phyloP scores from a whole-genome alignment of 495 filamentous ascomycete genomes.

The Staphylotrichum tortipilum region DNA sequence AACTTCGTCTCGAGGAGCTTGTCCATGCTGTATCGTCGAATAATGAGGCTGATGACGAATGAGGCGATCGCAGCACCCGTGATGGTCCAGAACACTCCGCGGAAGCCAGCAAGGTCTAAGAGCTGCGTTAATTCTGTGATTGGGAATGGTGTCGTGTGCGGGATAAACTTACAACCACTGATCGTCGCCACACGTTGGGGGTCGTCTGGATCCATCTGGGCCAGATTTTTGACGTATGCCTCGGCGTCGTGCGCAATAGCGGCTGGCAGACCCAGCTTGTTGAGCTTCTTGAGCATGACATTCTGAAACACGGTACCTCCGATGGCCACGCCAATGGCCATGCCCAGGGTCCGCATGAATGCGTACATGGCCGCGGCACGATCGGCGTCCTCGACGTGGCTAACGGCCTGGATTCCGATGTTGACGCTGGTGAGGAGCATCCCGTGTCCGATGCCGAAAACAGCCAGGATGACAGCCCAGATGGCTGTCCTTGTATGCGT shows the following conservation, averaged over 20 bases:
- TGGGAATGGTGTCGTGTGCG: too few relatives aligned
- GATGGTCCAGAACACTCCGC: constrained; percentile 22
- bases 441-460: constrained; percentile 48
- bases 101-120: constrained; percentile 19
- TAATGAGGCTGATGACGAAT: constrained; percentile 15
- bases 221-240: constrained; percentile 34
- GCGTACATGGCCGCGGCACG: constrained; percentile 51
- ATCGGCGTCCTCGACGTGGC: constrained; percentile 40
- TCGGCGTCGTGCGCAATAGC: constrained; percentile 37
- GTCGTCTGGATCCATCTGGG: constrained; percentile 15
- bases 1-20: constrained; percentile 22
- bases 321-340: constrained; percentile 55
- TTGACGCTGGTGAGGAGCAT: constrained; percentile 44
- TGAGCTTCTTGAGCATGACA: constrained; percentile 39
- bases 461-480: constrained; percentile 46
- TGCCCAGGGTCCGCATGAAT: constrained; percentile 52
- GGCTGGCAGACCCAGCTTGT: constrained; percentile 28
- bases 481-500: constrained; percentile 34
- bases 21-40: constrained; percentile 22
- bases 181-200: constrained; percentile 17
- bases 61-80: constrained; percentile 11
- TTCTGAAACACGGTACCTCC: constrained; percentile 57
- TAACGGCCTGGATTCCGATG: constrained; percentile 46
- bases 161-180: constrained; percentile 16
- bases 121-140: not conserved